Evolutionary conservation across 2,329 filamentous ascomycete genomes (phyloP), one percentile per base, ranked within the genome.

Genomic region (Scopulariopsis brevicaulis): DNA sequence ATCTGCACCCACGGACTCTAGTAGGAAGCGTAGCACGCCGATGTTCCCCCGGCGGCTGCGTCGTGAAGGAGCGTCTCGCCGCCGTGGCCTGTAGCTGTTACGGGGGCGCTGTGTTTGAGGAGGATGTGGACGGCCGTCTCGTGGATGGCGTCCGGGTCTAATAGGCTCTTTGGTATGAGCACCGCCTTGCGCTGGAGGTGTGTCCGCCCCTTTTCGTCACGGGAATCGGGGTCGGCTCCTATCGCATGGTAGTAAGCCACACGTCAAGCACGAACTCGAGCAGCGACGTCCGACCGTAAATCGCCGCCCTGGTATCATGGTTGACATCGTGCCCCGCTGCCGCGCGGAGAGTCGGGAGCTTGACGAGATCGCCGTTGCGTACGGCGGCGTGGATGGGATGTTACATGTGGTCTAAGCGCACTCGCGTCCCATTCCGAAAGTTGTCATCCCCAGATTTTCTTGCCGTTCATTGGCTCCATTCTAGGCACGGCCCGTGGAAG

Each of bases 11-110:
- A 4, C 37, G 1, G 28, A 18, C 22, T 20, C 53, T 2, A 55
- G 20, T 2, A 55, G 53, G 35, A 35, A 55, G 20, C 53, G 32
- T 4, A 68, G 51, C 0, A 62, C 62, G 14, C 65, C 63, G 22
- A 52, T 14, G 1, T 62, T 59, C 64, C 59, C 0, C 66, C 66
- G 2, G 63, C 65, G 2, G 67, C 66, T 1, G 67, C 66, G 43
- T 60, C 69, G 56, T 69, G 66, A 1, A 70, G 56, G 1, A 68
- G 43, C 1, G 63, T 65, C 58, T 70, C 63, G 61, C 66, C 65
- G 20, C 58, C 56, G 0, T 63, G 15, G 59, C 67, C 64, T 20
- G 18, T 57, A 7, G 57, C 34, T 6, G 56, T 58, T 3, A 62
- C 60, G 1, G 62, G 63, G 8, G 63, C 63, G 3, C 64, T 61